A percentile compares a stretch with the other conserved stretches of the same genome.
phyloP scores from a whole-genome alignment of 805 yeast genomes.

The Saccharomycopsis guyanensis region DNA sequence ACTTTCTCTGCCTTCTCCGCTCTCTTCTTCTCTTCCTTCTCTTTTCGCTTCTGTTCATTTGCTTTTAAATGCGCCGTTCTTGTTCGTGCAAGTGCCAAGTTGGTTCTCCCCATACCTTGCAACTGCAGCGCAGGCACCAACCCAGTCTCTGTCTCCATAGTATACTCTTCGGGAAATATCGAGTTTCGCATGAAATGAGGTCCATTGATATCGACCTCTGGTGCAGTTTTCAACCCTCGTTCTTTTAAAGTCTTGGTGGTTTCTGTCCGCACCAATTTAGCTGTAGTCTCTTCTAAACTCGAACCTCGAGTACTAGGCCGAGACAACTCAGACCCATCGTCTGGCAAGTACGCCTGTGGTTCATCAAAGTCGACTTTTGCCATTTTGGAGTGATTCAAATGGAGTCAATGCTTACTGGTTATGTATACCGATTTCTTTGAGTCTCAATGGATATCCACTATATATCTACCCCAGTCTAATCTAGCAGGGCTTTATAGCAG shows the following conservation, averaged over 20 bases:
- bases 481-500: too few relatives aligned
- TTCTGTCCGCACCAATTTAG: conserved; percentile 53
- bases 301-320: conserved; percentile 23
- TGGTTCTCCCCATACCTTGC: conserved; percentile 54
- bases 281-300: conserved; percentile 20
- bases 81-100: conserved; percentile 30
- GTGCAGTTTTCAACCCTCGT: conserved; percentile 48
- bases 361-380: too few relatives aligned
- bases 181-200: conserved; percentile 51
- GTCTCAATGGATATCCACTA: too few relatives aligned
- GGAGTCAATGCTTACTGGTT: too few relatives aligned
- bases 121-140: conserved; percentile 74
- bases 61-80: conserved; percentile 31
- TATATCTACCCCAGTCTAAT: too few relatives aligned
- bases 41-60: conserved; percentile 22
- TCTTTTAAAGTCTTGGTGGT: conserved; percentile 62
- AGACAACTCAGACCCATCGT: conserved; percentile 39
- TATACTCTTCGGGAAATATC: conserved; percentile 88
- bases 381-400: too few relatives aligned
- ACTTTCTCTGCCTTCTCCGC: conserved; percentile 25
- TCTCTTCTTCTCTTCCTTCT: conserved; percentile 21
- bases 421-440: too few relatives aligned
- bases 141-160: conserved; percentile 82
- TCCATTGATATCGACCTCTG: conserved; percentile 49
- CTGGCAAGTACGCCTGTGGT: too few relatives aligned